Conservation (phyloP, 768 basidiomycete genomes). For the Pleurotus platypus region DNA sequence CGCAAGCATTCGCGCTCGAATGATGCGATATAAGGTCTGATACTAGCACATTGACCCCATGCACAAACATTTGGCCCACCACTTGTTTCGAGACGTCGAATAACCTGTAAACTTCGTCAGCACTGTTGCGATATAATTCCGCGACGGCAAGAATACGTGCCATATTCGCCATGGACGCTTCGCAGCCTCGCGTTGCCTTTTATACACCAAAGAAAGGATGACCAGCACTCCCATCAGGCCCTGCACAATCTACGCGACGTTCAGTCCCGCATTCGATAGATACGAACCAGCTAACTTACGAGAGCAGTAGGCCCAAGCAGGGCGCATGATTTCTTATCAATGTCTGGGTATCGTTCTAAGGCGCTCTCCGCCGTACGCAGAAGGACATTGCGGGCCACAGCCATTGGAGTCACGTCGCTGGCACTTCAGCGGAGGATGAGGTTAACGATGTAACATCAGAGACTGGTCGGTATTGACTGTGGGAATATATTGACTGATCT, state of each 20-base stretch:
- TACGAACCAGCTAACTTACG: conserved; percentile 23
- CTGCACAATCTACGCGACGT: conserved; percentile 67
- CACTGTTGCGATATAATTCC: neutral
- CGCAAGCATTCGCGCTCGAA: conserved; percentile 80
- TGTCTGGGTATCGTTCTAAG: conserved; percentile 31
- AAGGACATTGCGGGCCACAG: no score
- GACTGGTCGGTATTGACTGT: no score
- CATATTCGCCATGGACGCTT: conserved; percentile 93
- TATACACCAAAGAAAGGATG: conserved; percentile 81
- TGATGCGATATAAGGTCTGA: conserved; percentile 73
- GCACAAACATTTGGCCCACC: conserved; percentile 80
- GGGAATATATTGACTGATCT: no score
- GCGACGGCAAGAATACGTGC: conserved; percentile 35
- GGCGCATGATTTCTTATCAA: conserved; percentile 47
- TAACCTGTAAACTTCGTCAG: conserved; percentile 44
- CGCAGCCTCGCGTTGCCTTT: conserved; percentile 81
- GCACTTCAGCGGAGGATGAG: no score
- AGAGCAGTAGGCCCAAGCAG: conserved; percentile 51
- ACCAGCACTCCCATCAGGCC: conserved; percentile 88
- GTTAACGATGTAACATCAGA: no score
- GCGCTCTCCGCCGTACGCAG: neutral
- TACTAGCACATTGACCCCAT: conserved; percentile 73
- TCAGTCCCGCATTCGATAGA: no score
- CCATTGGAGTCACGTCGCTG: no score
- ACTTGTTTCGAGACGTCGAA: conserved; percentile 94